Percentiles rank a stretch among this genome's conserved stretches.
phyloP scores from a whole-genome alignment of 768 basidiomycete species.

The Leccinum disarticulatum region DNA sequence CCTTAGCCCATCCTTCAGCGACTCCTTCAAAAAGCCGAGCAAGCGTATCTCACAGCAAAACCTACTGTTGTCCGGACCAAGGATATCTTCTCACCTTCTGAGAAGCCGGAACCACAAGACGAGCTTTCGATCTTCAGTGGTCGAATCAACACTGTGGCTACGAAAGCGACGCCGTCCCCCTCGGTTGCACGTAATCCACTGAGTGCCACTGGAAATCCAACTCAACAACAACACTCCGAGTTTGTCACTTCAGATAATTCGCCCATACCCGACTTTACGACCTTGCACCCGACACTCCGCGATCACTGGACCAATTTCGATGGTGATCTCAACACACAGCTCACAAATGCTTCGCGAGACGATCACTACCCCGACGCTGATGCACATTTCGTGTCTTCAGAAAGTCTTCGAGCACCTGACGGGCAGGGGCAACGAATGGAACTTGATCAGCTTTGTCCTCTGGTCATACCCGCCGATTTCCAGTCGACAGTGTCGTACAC shows the following conservation, averaged over 20 bases:
- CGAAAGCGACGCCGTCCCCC: constrained; percentile 38
- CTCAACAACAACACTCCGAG: constrained; percentile 27
- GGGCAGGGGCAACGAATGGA: constrained; percentile 17
- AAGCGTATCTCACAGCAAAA: constrained; percentile 48
- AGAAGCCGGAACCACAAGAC: constrained; percentile 50
- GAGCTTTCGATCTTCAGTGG: constrained; percentile 77
- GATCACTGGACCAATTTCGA: constrained; percentile 58
- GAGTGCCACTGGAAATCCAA: constrained; percentile 26
- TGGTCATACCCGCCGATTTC: constrained; percentile 21
- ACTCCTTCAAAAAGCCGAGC: constrained; percentile 59
- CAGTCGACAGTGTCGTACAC: constrained; percentile 8
- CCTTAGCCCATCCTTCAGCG: constrained; percentile 64
- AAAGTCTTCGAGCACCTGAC: neutral
- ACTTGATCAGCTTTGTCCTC: constrained; percentile 25
- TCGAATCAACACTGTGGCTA: constrained; percentile 63
- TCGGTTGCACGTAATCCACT: neutral
- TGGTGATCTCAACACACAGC: constrained; percentile 50
- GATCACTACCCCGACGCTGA: constrained; percentile 26
- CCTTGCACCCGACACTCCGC: constrained; percentile 56
- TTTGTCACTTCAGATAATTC: constrained; percentile 30
- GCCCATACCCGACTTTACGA: constrained; percentile 34
- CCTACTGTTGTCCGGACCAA: constrained; percentile 42
- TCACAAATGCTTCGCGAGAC: constrained; percentile 37
- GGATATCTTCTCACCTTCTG: constrained; percentile 60
- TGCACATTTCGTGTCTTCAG: constrained; percentile 11